These are phyloP conservation scores for Colletotrichum scovillei DNA, from an alignment of 2,329 filamentous ascomycete species.

Conservation along the genomic window DNA sequence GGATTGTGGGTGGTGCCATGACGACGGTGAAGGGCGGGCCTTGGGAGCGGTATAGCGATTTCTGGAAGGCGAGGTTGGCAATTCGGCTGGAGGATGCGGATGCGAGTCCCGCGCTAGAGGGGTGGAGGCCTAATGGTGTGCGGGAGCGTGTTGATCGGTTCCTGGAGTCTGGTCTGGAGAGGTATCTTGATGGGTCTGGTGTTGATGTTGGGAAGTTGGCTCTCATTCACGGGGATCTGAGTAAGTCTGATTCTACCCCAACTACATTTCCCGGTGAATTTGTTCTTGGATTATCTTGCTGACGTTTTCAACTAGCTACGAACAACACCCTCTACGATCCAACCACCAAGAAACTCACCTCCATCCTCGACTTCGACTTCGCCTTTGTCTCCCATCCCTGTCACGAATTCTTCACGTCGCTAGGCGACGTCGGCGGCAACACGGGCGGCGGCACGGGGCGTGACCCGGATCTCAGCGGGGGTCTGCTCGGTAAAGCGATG, in stretches of 20 bases:
- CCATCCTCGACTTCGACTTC: conserved; percentile 44
- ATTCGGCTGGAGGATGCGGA: conserved; percentile 25
- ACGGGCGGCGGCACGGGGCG: conserved; percentile 9
- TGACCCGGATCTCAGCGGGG: conserved; percentile 32
- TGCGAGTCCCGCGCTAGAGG: conserved; percentile 33
- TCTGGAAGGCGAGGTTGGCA: conserved; percentile 33
- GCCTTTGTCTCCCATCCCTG: conserved; percentile 39
- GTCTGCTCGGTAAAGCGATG: conserved; percentile 20
- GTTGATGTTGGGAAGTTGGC: conserved; percentile 34
- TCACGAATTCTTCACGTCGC: conserved; percentile 41
- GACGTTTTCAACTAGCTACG: conserved; percentile 33
- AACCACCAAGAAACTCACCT: conserved; percentile 37
- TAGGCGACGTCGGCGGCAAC: conserved; percentile 35
- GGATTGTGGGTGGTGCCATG: conserved; percentile 37
- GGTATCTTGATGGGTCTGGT: conserved; percentile 13
- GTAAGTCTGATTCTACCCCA: conserved; percentile 31
- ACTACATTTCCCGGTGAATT: too few relatives aligned
- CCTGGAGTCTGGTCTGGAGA: conserved; percentile 21
- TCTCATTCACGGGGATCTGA: conserved; percentile 43
- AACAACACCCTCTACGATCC: conserved; percentile 43
- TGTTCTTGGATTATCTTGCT: too few relatives aligned
- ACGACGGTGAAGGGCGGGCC: conserved; percentile 34
- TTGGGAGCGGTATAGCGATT: conserved; percentile 33
- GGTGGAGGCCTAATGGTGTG: conserved; percentile 38
- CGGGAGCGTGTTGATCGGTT: conserved; percentile 35